phyloP scores from a whole-genome alignment of 1,139 yeast genomes.

The Yamadazyma aaseri region DNA sequence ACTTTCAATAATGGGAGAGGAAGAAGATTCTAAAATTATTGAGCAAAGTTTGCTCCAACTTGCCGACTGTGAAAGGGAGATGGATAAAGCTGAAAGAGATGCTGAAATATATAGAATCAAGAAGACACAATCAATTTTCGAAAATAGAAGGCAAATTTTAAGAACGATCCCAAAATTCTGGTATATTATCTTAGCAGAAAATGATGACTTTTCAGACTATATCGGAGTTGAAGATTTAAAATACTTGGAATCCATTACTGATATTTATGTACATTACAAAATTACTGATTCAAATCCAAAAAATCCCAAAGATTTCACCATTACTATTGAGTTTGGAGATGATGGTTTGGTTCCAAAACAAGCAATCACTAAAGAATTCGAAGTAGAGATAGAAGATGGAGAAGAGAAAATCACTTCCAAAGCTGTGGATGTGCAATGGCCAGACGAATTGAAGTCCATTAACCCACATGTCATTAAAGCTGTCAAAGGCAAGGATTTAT shows the following conservation, averaged over 20 bases:
- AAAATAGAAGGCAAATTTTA: slow-evolving; percentile 46
- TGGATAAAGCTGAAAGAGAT: slow-evolving; percentile 56
- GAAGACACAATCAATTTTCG: slow-evolving; percentile 50
- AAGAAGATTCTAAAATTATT: slow-evolving; percentile 7
- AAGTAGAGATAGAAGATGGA: slow-evolving; percentile 43
- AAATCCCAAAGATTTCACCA: slow-evolving; percentile 51
- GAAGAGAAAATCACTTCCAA: slow-evolving; percentile 53
- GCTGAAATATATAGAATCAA: slow-evolving; percentile 50
- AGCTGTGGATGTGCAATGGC: slow-evolving; percentile 58
- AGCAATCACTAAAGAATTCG: slow-evolving; percentile 52
- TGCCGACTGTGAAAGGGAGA: slow-evolving; percentile 55
- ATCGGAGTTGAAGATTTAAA: slow-evolving; percentile 66
- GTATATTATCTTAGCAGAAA: slow-evolving; percentile 74
- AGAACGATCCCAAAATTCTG: slow-evolving; percentile 63
- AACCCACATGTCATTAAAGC: slow-evolving; percentile 50
- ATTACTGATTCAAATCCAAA: slow-evolving; percentile 22
- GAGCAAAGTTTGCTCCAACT: slow-evolving; percentile 23
- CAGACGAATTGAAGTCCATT: slow-evolving; percentile 48
- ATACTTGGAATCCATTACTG: slow-evolving; percentile 58
- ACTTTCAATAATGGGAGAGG: background rate
- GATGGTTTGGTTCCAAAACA: slow-evolving; percentile 46
- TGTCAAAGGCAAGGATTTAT: slow-evolving; percentile 30
- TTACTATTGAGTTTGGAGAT: slow-evolving; percentile 51
- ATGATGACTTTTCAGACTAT: slow-evolving; percentile 73
- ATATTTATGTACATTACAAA: slow-evolving; percentile 54